These are phyloP conservation scores for Coemansia sp. DNA, from an alignment of 192 early-diverging fungal genomes.

Conservation along the genomic window DNA sequence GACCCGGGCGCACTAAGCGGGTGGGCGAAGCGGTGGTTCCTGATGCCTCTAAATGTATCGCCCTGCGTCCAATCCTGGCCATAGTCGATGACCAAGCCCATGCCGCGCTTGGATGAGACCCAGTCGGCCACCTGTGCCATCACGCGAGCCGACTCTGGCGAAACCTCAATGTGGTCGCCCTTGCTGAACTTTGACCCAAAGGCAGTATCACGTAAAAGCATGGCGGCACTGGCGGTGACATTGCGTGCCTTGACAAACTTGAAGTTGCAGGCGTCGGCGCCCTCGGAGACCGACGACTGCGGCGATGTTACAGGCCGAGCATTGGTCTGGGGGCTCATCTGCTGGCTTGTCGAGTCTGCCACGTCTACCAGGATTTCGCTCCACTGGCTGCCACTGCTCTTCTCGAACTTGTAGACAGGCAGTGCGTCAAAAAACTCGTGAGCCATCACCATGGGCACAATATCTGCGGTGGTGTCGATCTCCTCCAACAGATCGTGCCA, in stretches of 20 bases:
- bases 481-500: slow-evolving; percentile 76
- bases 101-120: slow-evolving; percentile 69
- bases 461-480: slow-evolving; percentile 42
- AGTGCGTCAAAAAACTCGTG: slow-evolving; percentile 99
- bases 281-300: slow-evolving; percentile 12
- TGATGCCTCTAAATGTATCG: slow-evolving; percentile 86
- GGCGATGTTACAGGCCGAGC: not conserved
- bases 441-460: slow-evolving; percentile 75
- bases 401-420: slow-evolving; percentile 79
- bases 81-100: slow-evolving; percentile 86
- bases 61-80: slow-evolving; percentile 76
- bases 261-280: slow-evolving; percentile 73
- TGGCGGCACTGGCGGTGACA: slow-evolving; percentile 58
- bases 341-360: slow-evolving; percentile 60
- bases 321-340: not conserved
- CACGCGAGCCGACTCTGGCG: slow-evolving; percentile 74
- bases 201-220: slow-evolving; percentile 42
- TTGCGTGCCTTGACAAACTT: slow-evolving; percentile 68
- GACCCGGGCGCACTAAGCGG: slow-evolving; percentile 80
- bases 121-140: slow-evolving; percentile 70
- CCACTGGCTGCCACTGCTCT: slow-evolving; percentile 75
- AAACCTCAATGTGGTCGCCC: slow-evolving; percentile 83
- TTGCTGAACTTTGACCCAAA: slow-evolving; percentile 60
- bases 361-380: slow-evolving; percentile 87
- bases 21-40: slow-evolving; percentile 77